These are phyloP conservation scores for Notholithocarpus densiflorus DNA, from an alignment of 306 rosid species.

Conservation along the genomic window DNA sequence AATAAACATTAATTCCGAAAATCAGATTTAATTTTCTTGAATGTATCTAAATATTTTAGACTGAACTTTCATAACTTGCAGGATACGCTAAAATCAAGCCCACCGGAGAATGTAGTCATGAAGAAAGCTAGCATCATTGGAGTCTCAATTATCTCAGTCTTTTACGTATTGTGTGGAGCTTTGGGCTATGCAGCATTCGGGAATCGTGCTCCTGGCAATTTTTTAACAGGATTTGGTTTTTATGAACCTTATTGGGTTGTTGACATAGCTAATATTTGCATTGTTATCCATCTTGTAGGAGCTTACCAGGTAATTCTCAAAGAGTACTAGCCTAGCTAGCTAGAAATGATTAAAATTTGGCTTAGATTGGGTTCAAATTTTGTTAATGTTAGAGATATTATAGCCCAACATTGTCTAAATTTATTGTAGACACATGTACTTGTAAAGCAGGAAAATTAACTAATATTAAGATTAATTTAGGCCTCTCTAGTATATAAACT, in stretches of 20 bases:
- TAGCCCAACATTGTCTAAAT: no score
- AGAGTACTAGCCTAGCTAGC: no score
- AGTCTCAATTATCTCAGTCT: constrained; percentile 13
- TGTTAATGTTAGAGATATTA: no score
- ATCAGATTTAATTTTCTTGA: no score
- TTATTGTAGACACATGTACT: no score
- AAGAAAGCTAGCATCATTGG: constrained; percentile 24
- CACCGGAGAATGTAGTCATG: constrained; percentile 43
- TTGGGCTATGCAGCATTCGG: constrained; percentile 48
- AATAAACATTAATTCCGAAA: no score
- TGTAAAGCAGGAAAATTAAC: no score
- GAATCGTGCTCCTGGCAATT: constrained; percentile 47
- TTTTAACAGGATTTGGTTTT: constrained; percentile 58
- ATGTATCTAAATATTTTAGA: no score
- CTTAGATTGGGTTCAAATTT: no score
- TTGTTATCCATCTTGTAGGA: constrained; percentile 38
- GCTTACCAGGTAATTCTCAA: constrained; percentile 37
- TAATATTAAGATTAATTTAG: no score
- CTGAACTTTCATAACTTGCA: background rate
- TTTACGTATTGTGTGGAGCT: constrained; percentile 36
- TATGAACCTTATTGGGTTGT: constrained; percentile 47
- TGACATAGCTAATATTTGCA: constrained; percentile 38
- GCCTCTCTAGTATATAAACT: no score
- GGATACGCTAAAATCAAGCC: constrained; percentile 44
- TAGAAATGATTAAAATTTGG: background rate